Percentiles rank a stretch among this genome's conserved stretches.
These are phyloP conservation scores for Euryodendron excelsum DNA, from an alignment of 148 eudicot species.

Conservation along the genomic window DNA sequence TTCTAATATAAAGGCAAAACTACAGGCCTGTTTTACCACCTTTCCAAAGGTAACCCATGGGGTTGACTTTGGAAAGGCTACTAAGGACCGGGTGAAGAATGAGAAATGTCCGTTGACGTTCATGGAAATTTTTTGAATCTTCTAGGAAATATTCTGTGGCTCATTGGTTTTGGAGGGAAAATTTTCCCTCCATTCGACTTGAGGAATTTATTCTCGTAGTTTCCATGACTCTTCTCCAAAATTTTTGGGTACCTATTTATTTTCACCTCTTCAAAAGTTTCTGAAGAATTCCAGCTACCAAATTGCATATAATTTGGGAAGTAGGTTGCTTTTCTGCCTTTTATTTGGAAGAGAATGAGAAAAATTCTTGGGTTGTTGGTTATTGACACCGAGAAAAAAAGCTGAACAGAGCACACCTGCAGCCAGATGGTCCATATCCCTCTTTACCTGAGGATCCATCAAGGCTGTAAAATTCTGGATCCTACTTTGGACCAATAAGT, in stretches of 20 bases:
- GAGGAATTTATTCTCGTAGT: neutral
- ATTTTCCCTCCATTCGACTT: neutral
- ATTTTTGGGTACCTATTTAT: neutral
- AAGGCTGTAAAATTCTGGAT: neutral
- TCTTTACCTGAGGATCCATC: neutral
- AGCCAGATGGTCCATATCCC: neutral
- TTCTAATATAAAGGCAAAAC: too few relatives aligned
- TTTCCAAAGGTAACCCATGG: too few relatives aligned
- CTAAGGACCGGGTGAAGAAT: too few relatives aligned
- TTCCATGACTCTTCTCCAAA: neutral
- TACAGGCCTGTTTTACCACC: too few relatives aligned
- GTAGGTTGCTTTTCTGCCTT: neutral
- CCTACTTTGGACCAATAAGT: neutral
- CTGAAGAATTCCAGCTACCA: neutral
- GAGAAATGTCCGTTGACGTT: too few relatives aligned
- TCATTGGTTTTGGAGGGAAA: neutral
- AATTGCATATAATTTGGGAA: neutral
- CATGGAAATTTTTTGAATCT: constrained; percentile 13
- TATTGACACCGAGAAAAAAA: neutral
- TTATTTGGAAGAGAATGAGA: neutral
- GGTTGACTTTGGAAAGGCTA: too few relatives aligned
- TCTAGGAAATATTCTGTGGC: neutral
- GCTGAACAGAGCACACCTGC: neutral
- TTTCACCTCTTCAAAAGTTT: neutral
- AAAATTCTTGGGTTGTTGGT: neutral